Conservation (phyloP, 2,329 filamentous ascomycete species). For the Colletotrichum tropicale region DNA sequence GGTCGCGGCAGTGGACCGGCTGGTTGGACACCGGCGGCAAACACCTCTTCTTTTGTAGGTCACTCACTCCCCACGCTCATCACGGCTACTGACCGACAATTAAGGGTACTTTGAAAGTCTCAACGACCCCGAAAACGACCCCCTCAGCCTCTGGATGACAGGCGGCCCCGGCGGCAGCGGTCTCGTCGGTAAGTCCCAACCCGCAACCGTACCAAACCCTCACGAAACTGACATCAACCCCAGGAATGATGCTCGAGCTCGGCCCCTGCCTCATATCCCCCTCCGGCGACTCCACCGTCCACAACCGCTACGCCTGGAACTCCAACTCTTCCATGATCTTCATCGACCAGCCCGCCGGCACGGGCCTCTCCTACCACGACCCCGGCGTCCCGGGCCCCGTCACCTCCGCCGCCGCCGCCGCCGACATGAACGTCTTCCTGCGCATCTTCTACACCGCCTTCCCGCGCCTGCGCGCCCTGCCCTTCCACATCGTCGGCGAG, state of each 20-base stretch:
- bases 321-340: slow-evolving; percentile 41
- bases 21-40: slow-evolving; percentile 28
- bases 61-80: not conserved
- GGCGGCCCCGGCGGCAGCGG: slow-evolving; percentile 63
- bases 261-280: slow-evolving; percentile 20
- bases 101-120: slow-evolving; percentile 32
- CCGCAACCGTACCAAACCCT: accelerated
- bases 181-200: slow-evolving; percentile 43
- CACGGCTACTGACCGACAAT: not conserved
- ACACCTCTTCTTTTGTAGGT: slow-evolving; percentile 24
- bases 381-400: slow-evolving; percentile 28
- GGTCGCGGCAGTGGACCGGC: slow-evolving; percentile 30
- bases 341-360: slow-evolving; percentile 59
- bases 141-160: slow-evolving; percentile 61
- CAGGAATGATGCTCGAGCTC: slow-evolving; percentile 18
- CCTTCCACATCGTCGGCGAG: slow-evolving; percentile 53
- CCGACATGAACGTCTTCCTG: slow-evolving; percentile 54
- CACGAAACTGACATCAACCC: not conserved
- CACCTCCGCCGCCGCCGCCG: slow-evolving; percentile 45
- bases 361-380: slow-evolving; percentile 56
- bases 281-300: slow-evolving; percentile 11
- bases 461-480: slow-evolving; percentile 37
- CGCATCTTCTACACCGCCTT: slow-evolving; percentile 52
- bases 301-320: slow-evolving; percentile 23
- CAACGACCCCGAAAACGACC: slow-evolving; percentile 28